Percentiles rank a stretch among this genome's conserved stretches.
Conservation (phyloP, 345 rosid genomes). For the Orychophragmus violaceus region DNA sequence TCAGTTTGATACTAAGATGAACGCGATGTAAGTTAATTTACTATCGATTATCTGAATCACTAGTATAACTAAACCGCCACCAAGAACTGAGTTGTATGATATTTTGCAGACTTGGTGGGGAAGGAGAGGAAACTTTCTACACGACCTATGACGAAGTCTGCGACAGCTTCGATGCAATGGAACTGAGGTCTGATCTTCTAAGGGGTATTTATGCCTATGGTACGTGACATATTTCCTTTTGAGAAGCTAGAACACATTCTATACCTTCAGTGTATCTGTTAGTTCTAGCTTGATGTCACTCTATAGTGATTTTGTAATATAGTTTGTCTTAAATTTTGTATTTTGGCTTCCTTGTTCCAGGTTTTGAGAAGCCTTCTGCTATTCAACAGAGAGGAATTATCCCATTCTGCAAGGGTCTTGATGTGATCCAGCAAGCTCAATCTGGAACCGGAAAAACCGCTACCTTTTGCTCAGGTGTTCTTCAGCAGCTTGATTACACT, state of each 20-base stretch:
- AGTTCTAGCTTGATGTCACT: neutral
- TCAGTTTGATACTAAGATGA: conserved; percentile 70
- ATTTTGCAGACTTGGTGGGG: conserved; percentile 43
- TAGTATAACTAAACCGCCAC: neutral
- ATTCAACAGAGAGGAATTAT: neutral
- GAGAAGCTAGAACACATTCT: too few relatives aligned
- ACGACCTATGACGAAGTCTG: conserved; percentile 73
- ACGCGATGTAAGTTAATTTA: conserved; percentile 50
- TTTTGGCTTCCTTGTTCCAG: neutral
- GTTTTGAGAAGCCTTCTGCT: neutral
- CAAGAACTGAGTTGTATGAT: neutral
- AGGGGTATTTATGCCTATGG: conserved; percentile 95
- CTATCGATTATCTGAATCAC: neutral
- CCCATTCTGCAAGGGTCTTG: neutral
- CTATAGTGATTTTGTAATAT: neutral
- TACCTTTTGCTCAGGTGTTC: neutral
- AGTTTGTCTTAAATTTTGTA: neutral
- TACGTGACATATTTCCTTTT: conserved; percentile 18
- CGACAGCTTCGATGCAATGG: conserved; percentile 87
- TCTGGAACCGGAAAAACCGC: neutral
- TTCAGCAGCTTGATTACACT: neutral
- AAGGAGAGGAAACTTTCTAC: conserved; percentile 58
- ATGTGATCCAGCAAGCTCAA: neutral
- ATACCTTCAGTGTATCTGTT: neutral
- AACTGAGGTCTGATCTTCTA: conserved; percentile 67